Base-by-base conservation (phyloP, 192 early-diverging fungal genomes). In the Dimargaris cristalligena region DNA sequence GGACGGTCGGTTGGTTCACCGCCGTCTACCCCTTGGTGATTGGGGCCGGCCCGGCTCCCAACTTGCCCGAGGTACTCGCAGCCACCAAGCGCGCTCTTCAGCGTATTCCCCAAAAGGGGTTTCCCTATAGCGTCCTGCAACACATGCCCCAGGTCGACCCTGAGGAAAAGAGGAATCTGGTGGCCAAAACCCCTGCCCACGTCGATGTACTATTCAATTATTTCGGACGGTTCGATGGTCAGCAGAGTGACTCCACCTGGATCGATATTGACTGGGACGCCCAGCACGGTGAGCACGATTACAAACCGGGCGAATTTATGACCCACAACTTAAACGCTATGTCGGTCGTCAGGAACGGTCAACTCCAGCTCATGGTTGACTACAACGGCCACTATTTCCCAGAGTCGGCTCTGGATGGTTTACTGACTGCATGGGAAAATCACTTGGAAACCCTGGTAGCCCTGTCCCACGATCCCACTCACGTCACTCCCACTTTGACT, bases 1-100 rank as follows among this genome's bases (percentile, higher is more conserved):
- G 55, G 2, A 57, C 55, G 3, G 18, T 69, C 13, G 67, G 67
- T 25, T 69, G 67, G 67, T 69, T 69, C 44, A 68, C 67, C 20
- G 8, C 65, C 25, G 28, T 64, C 22, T 59, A 49, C 30, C 60
- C 51, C 1, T 30, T 66, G 13, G 47, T 41, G 23, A 22, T 66
- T 20, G 22, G n/a, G 31, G 14, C 34, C 31, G 16, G 13, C 2
- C 2, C 14, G 8, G 18, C 54, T 1, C 1, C 54, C 9, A 20
- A 20, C 13, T 13, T 56, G 13, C 2, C 34, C 32, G 16, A 28
- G 2, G 26, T 56, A 32, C 14, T 56, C 16, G 31, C 16, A 13
- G 14, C 2, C 6, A 20, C 32, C 31, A 56, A 56, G 34, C 16
- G 16, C 4, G 28, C 31, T 2, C 16, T 33, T 11, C 54, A 34